A percentile compares a stretch with the other conserved stretches of the same genome.
These are phyloP conservation scores for Pythium dissotocum DNA, from an alignment of 352 stramenopile genomes.

Conservation along the genomic window DNA sequence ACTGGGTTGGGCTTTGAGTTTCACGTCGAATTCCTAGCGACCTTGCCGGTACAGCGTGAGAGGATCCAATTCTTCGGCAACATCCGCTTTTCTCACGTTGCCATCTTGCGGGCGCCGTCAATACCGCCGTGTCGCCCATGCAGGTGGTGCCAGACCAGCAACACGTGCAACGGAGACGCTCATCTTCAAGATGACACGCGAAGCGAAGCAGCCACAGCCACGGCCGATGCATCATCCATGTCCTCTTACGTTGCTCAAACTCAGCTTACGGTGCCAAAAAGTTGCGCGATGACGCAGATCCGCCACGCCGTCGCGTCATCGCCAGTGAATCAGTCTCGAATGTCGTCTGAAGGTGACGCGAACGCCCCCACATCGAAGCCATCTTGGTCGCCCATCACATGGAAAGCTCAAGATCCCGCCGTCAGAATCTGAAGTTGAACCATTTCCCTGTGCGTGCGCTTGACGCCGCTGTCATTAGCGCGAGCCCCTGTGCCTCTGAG, in stretches of 20 bases:
- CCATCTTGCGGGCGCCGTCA: neutral
- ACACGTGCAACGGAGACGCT: no score
- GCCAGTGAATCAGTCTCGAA: neutral
- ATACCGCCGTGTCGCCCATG: neutral
- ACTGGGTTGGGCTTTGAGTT: neutral
- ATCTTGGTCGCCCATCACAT: constrained; percentile 4
- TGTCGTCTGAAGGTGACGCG: constrained; percentile 32
- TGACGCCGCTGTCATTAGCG: neutral
- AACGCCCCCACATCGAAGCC: constrained; percentile 9
- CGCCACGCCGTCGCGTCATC: constrained; percentile 29
- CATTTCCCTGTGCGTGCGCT: neutral
- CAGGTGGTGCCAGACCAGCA: no score
- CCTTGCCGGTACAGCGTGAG: no score
- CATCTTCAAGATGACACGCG: constrained; percentile 18
- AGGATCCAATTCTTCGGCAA: no score
- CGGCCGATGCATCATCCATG: constrained; percentile 19
- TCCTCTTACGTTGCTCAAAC: constrained; percentile 6
- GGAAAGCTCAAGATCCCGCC: constrained; percentile 16
- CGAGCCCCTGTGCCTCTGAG: neutral
- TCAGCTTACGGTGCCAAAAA: constrained; percentile 12
- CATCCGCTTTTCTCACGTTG: neutral
- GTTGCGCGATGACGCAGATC: constrained; percentile 34
- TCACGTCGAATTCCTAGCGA: neutral
- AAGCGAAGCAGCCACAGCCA: constrained; percentile 9
- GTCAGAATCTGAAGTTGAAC: constrained; percentile 25